These are phyloP conservation scores for Martiniozyma abietophila DNA, from an alignment of 805 yeast genomes.

Conservation along the genomic window DNA sequence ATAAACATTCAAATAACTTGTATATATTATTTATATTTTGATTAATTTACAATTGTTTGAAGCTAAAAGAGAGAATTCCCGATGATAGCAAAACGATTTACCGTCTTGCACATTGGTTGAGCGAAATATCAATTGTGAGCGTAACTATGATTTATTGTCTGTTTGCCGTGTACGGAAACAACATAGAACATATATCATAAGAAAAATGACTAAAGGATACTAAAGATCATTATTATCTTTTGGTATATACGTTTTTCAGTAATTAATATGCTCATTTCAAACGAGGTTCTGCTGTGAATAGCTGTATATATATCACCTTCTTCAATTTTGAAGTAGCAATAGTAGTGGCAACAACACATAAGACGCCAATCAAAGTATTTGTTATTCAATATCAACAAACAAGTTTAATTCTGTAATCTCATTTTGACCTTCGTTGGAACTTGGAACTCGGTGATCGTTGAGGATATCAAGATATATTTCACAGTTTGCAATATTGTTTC, in stretches of 20 bases:
- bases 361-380: slow-evolving; percentile 84
- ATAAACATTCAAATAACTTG: not conserved
- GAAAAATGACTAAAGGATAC: too few relatives aligned
- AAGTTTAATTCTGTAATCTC: slow-evolving; percentile 36
- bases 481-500: slow-evolving; percentile 80
- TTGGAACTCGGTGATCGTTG: slow-evolving; percentile 73
- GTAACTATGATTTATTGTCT: too few relatives aligned
- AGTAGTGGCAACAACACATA: slow-evolving; percentile 80
- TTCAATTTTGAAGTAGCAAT: slow-evolving; percentile 39
- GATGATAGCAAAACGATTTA: slow-evolving; percentile 3
- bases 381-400: slow-evolving; percentile 76
- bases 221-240: too few relatives aligned
- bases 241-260: too few relatives aligned
- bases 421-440: slow-evolving; percentile 42
- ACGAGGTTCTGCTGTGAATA: too few relatives aligned
- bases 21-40: not conserved
- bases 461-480: slow-evolving; percentile 78
- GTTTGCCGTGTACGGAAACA: too few relatives aligned
- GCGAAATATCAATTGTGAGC: too few relatives aligned
- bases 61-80: not conserved
- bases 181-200: too few relatives aligned
- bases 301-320: too few relatives aligned
- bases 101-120: too few relatives aligned
- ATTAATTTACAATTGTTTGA: not conserved
- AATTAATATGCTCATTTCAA: too few relatives aligned